These are phyloP conservation scores for Helichrysum umbraculigerum DNA, from an alignment of 129 eudicot species.

Conservation along the genomic window DNA sequence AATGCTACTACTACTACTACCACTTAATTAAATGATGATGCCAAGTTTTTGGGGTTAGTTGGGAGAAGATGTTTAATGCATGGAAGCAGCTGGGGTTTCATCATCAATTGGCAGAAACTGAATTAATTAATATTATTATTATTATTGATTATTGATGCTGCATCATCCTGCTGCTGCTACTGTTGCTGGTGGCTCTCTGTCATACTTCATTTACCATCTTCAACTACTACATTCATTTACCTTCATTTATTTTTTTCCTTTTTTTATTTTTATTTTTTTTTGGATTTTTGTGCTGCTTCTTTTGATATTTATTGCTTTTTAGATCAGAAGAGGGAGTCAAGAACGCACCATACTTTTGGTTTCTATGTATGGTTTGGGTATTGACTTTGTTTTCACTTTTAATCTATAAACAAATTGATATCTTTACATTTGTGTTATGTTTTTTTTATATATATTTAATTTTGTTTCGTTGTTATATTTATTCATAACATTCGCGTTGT, in stretches of 20 bases:
- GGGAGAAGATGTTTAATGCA: slow-evolving; percentile 36
- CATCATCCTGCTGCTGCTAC: slow-evolving; percentile 44
- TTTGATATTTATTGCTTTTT: slow-evolving; percentile 29
- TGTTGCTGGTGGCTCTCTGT: slow-evolving; percentile 35
- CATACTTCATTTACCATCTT: slow-evolving; percentile 50
- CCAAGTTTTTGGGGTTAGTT: slow-evolving; percentile 43
- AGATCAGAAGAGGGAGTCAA: slow-evolving; percentile 62
- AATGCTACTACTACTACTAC: slow-evolving; percentile 10
- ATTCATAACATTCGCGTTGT: too few species aligned
- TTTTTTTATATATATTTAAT: not conserved
- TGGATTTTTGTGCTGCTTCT: slow-evolving; percentile 16
- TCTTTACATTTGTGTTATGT: slow-evolving; percentile 6
- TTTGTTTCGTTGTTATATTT: not conserved
- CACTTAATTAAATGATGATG: slow-evolving; percentile 27
- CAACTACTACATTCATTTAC: slow-evolving; percentile 52
- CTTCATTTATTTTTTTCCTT: slow-evolving; percentile 22
- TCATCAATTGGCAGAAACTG: slow-evolving; percentile 54
- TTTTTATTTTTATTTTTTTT: slow-evolving; percentile 10
- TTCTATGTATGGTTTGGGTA: slow-evolving; percentile 80
- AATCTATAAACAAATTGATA: slow-evolving; percentile 12
- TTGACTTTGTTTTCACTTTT: slow-evolving; percentile 60
- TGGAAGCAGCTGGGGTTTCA: slow-evolving; percentile 35
- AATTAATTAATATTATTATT: slow-evolving; percentile 24
- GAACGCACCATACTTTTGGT: slow-evolving; percentile 69
- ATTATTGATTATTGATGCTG: slow-evolving; percentile 44